These are phyloP conservation scores for Vachellia collinsii DNA, from an alignment of 306 rosid genomes.

Conservation along the genomic window DNA sequence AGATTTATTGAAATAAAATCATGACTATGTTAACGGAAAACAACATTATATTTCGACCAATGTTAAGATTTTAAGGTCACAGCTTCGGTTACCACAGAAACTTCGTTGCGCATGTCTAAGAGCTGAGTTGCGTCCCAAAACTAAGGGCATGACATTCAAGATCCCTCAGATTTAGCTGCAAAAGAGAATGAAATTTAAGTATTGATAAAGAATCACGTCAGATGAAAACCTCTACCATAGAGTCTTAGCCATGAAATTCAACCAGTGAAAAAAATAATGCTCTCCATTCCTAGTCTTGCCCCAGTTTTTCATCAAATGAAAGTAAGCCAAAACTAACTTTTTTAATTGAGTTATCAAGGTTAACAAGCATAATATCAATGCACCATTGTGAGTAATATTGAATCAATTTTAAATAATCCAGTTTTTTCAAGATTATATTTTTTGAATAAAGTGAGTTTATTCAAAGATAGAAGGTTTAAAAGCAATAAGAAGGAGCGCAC, in stretches of 20 bases:
- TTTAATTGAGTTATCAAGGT: slow-evolving; percentile 2
- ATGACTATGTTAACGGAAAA: slow-evolving; percentile 17
- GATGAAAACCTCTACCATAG: slow-evolving; percentile 9
- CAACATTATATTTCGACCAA: not conserved
- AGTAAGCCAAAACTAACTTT: not conserved
- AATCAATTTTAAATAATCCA: not conserved
- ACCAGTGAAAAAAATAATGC: slow-evolving; percentile 5
- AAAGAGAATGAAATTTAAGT: slow-evolving; percentile 33
- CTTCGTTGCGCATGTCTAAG: slow-evolving; percentile 38
- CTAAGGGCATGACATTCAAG: slow-evolving; percentile 84
- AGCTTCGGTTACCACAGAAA: slow-evolving; percentile 36
- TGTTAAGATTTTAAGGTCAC: not conserved
- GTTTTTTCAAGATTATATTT: not conserved
- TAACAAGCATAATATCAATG: slow-evolving; percentile 13
- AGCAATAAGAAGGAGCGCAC: slow-evolving; percentile 4
- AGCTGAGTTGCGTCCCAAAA: slow-evolving; percentile 69
- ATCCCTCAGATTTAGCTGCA: slow-evolving; percentile 81
- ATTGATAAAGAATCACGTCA: slow-evolving; percentile 15
- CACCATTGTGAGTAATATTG: not conserved
- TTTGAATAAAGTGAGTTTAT: not conserved
- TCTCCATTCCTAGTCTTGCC: not conserved
- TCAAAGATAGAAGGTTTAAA: slow-evolving; percentile 26
- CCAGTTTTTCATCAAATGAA: slow-evolving; percentile 28
- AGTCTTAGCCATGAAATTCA: not conserved
- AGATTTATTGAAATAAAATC: not conserved